Percentiles rank a stretch among this genome's conserved stretches.
phyloP scores from a whole-genome alignment of 441 rosid species.

The Francoa sonchifolia region DNA sequence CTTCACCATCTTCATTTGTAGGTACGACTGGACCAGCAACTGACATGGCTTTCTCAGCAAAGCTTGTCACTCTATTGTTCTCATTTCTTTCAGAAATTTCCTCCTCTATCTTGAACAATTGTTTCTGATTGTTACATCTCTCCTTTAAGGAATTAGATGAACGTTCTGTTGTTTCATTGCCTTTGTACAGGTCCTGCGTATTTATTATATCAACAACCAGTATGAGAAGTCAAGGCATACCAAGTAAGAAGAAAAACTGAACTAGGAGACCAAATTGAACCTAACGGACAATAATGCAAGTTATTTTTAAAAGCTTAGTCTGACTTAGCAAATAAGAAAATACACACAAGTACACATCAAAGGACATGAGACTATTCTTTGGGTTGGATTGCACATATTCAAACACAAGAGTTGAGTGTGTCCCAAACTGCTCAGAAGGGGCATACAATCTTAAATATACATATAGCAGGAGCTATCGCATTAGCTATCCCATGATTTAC shows the following conservation, averaged over 20 bases:
- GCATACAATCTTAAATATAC: too few species aligned
- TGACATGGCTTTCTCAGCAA: constrained; percentile 95
- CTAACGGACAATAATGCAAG: too few species aligned
- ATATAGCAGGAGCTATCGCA: too few species aligned
- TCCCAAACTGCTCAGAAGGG: too few species aligned
- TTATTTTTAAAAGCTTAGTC: too few species aligned
- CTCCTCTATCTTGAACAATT: constrained; percentile 29
- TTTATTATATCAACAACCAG: constrained; percentile 3
- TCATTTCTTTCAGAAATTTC: constrained; percentile 27
- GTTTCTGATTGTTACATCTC: constrained; percentile 29
- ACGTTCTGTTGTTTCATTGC: constrained; percentile 22
- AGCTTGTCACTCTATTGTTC: constrained; percentile 50
- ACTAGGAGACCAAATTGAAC: too few species aligned
- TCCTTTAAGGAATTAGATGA: constrained; percentile 25
- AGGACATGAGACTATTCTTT: too few species aligned
- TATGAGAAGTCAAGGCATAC: constrained; percentile 6
- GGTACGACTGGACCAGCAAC: constrained; percentile 97
- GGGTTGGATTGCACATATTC: too few species aligned
- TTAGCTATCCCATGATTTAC: too few species aligned
- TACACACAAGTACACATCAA: too few species aligned
- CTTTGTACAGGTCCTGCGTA: constrained; percentile 27
- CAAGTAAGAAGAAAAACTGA: background rate
- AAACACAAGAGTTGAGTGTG: too few species aligned
- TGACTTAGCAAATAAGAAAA: too few species aligned
- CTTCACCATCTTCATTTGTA: constrained; percentile 82